phyloP scores from a whole-genome alignment of 1,139 yeast genomes.

The Yamadazyma mexicana region DNA sequence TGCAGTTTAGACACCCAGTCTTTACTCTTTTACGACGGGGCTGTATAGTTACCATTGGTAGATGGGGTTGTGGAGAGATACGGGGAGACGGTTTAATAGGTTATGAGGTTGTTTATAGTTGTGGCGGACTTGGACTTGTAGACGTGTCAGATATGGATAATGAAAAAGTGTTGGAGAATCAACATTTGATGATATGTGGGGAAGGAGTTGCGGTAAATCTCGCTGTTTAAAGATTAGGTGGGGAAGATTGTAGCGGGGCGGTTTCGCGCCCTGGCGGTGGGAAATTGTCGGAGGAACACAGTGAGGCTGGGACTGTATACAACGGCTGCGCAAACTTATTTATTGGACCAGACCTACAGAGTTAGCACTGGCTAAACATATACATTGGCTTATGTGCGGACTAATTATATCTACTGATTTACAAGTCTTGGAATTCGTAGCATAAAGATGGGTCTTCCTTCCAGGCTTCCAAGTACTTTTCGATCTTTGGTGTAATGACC shows the following conservation, averaged over 20 bases:
- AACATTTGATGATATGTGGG: no score
- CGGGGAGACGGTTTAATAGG: neutral
- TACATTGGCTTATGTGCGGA: no score
- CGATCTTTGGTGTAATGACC: slow-evolving; percentile 23
- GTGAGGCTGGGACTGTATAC: neutral
- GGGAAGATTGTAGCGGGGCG: no score
- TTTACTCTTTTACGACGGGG: slow-evolving; percentile 30
- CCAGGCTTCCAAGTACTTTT: slow-evolving; percentile 18
- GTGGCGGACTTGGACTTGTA: no score
- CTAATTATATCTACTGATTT: no score
- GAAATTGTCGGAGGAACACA: neutral
- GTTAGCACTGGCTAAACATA: no score
- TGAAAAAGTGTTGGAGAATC: no score
- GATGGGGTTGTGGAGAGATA: neutral
- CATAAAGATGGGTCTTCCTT: slow-evolving; percentile 20
- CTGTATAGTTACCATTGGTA: neutral
- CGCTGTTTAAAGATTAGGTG: no score
- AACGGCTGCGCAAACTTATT: neutral
- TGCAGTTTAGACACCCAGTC: slow-evolving; percentile 47
- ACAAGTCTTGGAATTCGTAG: slow-evolving; percentile 27
- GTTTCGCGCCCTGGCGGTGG: neutral
- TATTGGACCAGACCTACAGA: no score
- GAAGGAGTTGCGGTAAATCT: no score
- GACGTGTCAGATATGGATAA: no score
- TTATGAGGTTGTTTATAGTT: no score